Evolutionary conservation across 2,329 filamentous ascomycete species (phyloP).

Genomic region (Claviceps fusiformis): DNA sequence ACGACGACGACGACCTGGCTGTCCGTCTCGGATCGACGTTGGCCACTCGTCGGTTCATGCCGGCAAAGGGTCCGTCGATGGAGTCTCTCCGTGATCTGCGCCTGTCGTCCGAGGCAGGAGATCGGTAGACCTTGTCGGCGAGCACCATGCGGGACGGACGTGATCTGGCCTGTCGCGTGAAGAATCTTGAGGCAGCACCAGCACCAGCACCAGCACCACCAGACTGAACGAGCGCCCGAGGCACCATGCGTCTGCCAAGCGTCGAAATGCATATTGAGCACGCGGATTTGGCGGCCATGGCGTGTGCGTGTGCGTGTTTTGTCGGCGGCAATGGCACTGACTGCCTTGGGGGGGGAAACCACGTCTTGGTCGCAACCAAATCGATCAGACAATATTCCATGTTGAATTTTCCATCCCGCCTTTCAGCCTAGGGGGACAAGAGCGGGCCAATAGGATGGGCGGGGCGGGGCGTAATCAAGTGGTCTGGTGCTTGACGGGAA

Average conservation of each 20-base stretch:
- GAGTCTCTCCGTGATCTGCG: slow-evolving; percentile 23
- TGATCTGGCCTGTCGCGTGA: slow-evolving; percentile 20
- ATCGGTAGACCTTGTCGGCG: slow-evolving; percentile 36
- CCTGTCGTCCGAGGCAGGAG: slow-evolving; percentile 21
- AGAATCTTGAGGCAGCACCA: slow-evolving; percentile 22
- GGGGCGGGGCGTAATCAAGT: not conserved
- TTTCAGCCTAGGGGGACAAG: not conserved
- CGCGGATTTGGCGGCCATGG: slow-evolving; percentile 8
- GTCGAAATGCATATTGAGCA: slow-evolving; percentile 10
- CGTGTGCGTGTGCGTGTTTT: slow-evolving; percentile 5
- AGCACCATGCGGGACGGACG: slow-evolving; percentile 45
- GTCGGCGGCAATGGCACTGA: not conserved
- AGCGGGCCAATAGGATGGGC: not conserved
- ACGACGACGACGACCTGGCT: slow-evolving; percentile 7
- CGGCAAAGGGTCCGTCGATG: slow-evolving; percentile 36
- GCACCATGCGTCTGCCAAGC: slow-evolving; percentile 5
- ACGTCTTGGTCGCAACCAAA: not conserved
- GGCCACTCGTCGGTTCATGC: slow-evolving; percentile 42
- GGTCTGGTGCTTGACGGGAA: too few species aligned
- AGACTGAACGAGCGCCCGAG: slow-evolving; percentile 15
- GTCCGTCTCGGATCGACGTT: slow-evolving; percentile 18
- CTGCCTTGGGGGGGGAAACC: not conserved
- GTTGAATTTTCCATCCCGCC: not conserved
- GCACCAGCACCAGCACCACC: slow-evolving; percentile 19
- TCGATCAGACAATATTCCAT: not conserved